Evolutionary conservation across 2,329 filamentous ascomycete species (phyloP).

Genomic region (Fusarium redolens): DNA sequence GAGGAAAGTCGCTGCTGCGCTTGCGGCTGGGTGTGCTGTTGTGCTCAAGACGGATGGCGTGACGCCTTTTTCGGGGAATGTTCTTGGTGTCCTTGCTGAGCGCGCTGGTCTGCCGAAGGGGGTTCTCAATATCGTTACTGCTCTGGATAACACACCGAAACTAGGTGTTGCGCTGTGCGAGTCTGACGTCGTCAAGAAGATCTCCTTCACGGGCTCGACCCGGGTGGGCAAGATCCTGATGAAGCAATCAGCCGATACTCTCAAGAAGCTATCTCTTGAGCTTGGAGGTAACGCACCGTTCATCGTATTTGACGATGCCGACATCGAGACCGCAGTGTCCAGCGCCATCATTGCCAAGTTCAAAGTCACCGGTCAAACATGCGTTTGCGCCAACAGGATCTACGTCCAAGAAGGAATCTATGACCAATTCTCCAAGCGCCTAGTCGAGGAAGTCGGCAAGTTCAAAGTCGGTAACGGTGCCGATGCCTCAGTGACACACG

Average conservation of each 20-base stretch:
- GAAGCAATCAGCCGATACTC: constrained; percentile 75
- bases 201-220: constrained; percentile 77
- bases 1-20: constrained; percentile 59
- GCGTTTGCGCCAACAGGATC: constrained; percentile 83
- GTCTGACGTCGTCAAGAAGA: constrained; percentile 73
- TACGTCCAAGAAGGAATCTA: constrained; percentile 80
- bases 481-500: constrained; percentile 75
- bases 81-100: constrained; percentile 81
- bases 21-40: constrained; percentile 80
- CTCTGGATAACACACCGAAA: constrained; percentile 72
- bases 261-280: constrained; percentile 76
- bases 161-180: constrained; percentile 74
- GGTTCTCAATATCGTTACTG: constrained; percentile 68
- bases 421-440: constrained; percentile 72
- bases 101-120: constrained; percentile 69
- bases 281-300: constrained; percentile 78
- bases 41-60: constrained; percentile 88
- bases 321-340: constrained; percentile 74
- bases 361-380: constrained; percentile 90
- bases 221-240: constrained; percentile 67
- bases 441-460: constrained; percentile 73
- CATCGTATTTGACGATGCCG: constrained; percentile 83
- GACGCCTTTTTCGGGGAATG: constrained; percentile 87
- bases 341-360: constrained; percentile 82
- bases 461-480: constrained; percentile 75